Evolutionary conservation across 1,139 yeast genomes (phyloP), one percentile per base, ranked within the genome.

Genomic region (Geotrichum bryndzae): DNA sequence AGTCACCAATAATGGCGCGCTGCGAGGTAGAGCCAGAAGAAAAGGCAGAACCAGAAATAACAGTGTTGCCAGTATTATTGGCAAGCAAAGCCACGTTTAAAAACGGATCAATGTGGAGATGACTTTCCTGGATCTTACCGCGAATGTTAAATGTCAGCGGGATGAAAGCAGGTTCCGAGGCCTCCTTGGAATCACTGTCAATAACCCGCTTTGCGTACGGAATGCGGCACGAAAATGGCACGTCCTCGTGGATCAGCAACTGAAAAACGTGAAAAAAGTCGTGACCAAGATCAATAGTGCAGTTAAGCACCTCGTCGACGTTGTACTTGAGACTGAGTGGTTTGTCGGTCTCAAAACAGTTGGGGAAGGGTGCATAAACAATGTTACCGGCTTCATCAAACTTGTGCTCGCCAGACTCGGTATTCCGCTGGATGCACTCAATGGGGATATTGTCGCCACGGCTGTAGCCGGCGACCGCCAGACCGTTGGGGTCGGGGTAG

Each of bases 341-440:
- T 65, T 79, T 75, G 3, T 82, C 83, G 0, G 90, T 84, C 69
- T 88, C 94, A 63, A 78, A 77, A 74, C 95, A 88, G 11, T 69
- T 74, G 1, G 90, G 88, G 67, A 87, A 86, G 2, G 83, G 78
- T 1, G 74, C 79, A 67, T 85, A 86, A 15, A 86, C 71, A 62
- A 88, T 84, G 63, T 83, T 77, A 45, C 81, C 81, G 55, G 83
- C 77, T 6, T 78, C 79, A 69, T 87, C 90, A 66, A 86, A 84
- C 66, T 82, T 80, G 74, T 88, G 94, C 71, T 88, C 94, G 61
- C 95, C 95, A 65, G 80, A 83, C 67, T 86, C 90, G 62, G 87
- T 87, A 65, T 86, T 82, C 69, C 95, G 77, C 57, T 82, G 75
- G 64, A 85, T 87, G 72, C 94, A 88, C 66, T 82, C 84, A 61